These are phyloP conservation scores for Solanum piurae DNA, from an alignment of 257 asterid genomes.

Conservation along the genomic window DNA sequence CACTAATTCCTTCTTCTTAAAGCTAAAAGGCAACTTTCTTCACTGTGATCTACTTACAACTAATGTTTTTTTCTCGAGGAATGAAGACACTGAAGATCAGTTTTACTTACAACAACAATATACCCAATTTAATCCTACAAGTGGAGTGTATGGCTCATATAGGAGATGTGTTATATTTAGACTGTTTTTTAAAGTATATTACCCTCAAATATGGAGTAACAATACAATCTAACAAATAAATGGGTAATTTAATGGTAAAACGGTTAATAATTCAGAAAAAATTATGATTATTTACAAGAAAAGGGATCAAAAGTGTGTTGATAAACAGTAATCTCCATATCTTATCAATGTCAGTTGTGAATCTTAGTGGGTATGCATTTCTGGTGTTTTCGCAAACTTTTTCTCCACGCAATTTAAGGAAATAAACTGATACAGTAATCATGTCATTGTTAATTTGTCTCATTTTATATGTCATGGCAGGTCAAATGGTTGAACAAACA, in stretches of 20 bases:
- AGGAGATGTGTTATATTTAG: background rate
- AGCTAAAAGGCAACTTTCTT: background rate
- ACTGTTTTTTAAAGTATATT: background rate
- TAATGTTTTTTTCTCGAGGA: background rate
- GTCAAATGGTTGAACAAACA: slow-evolving; percentile 97
- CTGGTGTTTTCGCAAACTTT: background rate
- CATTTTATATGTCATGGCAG: slow-evolving; percentile 26
- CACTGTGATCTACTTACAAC: background rate
- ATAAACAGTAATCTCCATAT: background rate
- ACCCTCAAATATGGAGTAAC: background rate
- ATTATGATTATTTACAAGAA: background rate
- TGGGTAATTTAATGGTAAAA: background rate
- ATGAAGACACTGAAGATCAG: background rate
- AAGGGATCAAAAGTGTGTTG: background rate
- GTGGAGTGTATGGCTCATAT: background rate
- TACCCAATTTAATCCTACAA: background rate
- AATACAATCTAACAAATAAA: background rate
- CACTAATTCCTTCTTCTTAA: background rate
- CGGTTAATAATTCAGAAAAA: background rate
- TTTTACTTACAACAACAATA: background rate
- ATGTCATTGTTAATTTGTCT: background rate
- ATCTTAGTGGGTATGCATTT: background rate
- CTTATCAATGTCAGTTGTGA: background rate
- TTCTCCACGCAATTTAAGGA: background rate
- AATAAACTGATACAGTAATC: background rate